Evolutionary conservation across 108 stramenopile species (phyloP).

Genomic region (Seminavis robusta): DNA sequence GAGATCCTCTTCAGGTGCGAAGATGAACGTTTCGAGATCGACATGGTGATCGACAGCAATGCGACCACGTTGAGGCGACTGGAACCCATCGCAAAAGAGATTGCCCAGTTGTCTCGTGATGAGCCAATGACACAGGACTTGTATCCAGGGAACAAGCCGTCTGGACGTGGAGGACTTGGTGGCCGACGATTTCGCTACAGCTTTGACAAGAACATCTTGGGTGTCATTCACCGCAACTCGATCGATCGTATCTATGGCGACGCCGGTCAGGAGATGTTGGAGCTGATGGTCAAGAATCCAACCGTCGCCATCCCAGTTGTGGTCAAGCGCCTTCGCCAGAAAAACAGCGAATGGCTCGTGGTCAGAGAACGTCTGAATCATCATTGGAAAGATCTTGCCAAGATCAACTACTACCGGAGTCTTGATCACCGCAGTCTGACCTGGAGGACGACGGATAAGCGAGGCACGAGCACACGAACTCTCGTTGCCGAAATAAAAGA

Average conservation of each 20-base stretch:
- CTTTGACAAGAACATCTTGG: conserved; percentile 80
- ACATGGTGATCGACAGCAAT: conserved; percentile 98
- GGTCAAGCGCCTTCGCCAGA: conserved; percentile 94
- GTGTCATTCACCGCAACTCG: conserved; percentile 91
- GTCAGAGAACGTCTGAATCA: conserved; percentile 82
- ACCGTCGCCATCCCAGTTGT: conserved; percentile 94
- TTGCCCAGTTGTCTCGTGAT: conserved; percentile 60
- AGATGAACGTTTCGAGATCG: conserved; percentile 99
- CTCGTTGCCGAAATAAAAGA: conserved; percentile 85
- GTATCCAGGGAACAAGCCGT: conserved; percentile 12
- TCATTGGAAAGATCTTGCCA: conserved; percentile 85
- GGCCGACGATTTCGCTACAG: conserved; percentile 72
- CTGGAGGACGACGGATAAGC: conserved; percentile 82
- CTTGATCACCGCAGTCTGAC: conserved; percentile 85
- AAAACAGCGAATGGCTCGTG: conserved; percentile 87
- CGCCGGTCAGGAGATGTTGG: conserved; percentile 88
- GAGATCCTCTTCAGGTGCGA: conserved; percentile 95
- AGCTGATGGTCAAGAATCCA: conserved; percentile 94
- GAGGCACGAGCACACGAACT: conserved; percentile 78
- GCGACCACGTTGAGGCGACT: conserved; percentile 79
- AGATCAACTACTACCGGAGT: conserved; percentile 82
- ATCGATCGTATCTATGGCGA: conserved; percentile 96
- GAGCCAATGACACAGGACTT: conserved; percentile 30
- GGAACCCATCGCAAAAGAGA: conserved; percentile 94
- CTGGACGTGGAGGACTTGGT: conserved; percentile 51